phyloP scores from a whole-genome alignment of 768 basidiomycete species.

The Lepiota brunneoincarnata region DNA sequence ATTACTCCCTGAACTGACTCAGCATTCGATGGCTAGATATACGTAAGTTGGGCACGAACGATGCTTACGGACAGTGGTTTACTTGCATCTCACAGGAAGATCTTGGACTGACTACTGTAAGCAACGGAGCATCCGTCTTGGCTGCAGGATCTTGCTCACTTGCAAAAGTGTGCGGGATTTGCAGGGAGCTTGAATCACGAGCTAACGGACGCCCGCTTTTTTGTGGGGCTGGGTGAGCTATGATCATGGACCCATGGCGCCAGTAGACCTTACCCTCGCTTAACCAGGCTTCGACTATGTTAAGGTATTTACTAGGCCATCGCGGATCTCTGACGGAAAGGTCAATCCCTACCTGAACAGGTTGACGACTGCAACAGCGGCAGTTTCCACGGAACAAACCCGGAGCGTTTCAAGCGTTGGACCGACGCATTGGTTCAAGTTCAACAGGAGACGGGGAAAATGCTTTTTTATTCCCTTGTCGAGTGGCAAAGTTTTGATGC shows the following conservation, averaged over 20 bases:
- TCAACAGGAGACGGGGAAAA: constrained; percentile 21
- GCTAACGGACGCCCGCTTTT: constrained; percentile 22
- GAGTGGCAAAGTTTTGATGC: constrained; percentile 28
- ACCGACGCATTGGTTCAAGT: constrained; percentile 22
- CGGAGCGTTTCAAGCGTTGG: constrained; percentile 23
- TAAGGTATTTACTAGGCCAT: constrained; percentile 13
- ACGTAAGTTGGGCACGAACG: constrained; percentile 10
- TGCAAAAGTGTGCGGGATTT: constrained; percentile 21
- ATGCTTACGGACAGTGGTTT: not conserved
- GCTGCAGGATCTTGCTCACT: not conserved
- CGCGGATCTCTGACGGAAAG: not conserved
- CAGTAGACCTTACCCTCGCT: not conserved
- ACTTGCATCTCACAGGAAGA: constrained; percentile 17
- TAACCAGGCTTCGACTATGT: constrained; percentile 22
- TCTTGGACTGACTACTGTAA: constrained; percentile 21
- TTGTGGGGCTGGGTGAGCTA: constrained; percentile 21
- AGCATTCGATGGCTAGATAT: constrained; percentile 11
- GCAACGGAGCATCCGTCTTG: not conserved
- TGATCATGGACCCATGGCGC: not conserved
- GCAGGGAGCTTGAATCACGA: constrained; percentile 25
- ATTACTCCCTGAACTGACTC: not conserved
- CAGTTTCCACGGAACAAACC: constrained; percentile 20
- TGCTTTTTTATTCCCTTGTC: constrained; percentile 23
- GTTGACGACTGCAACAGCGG: constrained; percentile 19
- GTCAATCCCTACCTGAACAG: not conserved